phyloP scores from a whole-genome alignment of 805 yeast species.

The Blastobotrys parvus region DNA sequence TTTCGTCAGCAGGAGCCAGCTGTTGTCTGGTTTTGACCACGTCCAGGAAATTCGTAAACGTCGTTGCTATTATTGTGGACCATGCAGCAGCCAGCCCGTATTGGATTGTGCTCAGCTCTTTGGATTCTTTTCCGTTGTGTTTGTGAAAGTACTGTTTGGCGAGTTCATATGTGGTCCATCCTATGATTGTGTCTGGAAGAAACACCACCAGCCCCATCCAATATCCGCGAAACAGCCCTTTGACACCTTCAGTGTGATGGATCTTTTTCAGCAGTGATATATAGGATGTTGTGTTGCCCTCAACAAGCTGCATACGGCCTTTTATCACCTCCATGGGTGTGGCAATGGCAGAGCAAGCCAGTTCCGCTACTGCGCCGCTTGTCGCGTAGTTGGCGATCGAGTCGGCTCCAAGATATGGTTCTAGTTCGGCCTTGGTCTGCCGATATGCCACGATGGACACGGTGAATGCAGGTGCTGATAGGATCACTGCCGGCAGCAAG shows the following conservation, averaged over 20 bases:
- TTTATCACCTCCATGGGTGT: constrained; percentile 40
- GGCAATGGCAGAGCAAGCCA: constrained; percentile 32
- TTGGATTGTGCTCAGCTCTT: constrained; percentile 17
- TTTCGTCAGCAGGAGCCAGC: constrained; percentile 33
- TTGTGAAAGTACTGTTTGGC: constrained; percentile 2
- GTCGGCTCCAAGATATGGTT: constrained; percentile 29
- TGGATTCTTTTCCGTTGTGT: constrained; percentile 1
- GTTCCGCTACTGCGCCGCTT: constrained; percentile 34
- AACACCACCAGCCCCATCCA: constrained; percentile 37
- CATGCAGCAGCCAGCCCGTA: constrained; percentile 29
- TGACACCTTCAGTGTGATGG: constrained; percentile 56
- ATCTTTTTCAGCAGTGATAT: constrained; percentile 27
- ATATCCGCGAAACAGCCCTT: constrained; percentile 74
- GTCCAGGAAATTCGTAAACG: constrained; percentile 32
- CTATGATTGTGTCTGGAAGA: constrained; percentile 35
- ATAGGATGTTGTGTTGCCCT: constrained; percentile 5
- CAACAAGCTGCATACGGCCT: constrained; percentile 32
- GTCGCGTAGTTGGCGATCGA: constrained; percentile 28
- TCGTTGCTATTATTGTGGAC: constrained; percentile 30
- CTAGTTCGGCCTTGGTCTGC: constrained; percentile 29
- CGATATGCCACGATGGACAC: constrained; percentile 34
- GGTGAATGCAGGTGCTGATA: constrained; percentile 36
- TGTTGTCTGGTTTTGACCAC: constrained; percentile 39
- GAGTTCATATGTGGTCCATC: constrained; percentile 33
- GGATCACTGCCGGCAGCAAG: constrained; percentile 29